phyloP scores from a whole-genome alignment of 192 early-diverging fungal species.

The Backusella luteola region DNA sequence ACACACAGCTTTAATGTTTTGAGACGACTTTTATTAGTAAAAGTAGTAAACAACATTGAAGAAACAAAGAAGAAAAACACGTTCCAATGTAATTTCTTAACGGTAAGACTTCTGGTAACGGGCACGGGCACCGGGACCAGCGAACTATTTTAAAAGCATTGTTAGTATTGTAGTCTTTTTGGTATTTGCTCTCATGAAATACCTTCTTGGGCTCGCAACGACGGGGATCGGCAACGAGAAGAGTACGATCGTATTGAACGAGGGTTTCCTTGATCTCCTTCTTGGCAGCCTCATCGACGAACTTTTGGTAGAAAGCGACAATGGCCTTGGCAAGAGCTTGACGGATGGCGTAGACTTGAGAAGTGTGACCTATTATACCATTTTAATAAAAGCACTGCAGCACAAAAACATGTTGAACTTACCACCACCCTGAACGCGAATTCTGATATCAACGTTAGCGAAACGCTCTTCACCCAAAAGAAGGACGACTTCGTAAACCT shows the following conservation, averaged over 20 bases:
- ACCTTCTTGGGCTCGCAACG: conserved; percentile 98
- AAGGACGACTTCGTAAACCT: conserved; percentile 98
- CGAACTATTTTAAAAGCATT: background rate
- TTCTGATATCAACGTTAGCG: conserved; percentile 93
- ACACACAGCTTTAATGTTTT: background rate
- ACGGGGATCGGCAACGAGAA: conserved; percentile 98
- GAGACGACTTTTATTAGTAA: background rate
- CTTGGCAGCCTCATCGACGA: conserved; percentile 99
- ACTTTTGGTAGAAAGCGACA: conserved; percentile 99
- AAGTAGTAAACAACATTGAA: background rate
- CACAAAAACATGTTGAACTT: background rate
- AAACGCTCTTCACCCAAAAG: conserved; percentile 97
- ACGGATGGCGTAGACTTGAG: conserved; percentile 97
- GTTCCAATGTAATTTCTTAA: conserved; percentile 1
- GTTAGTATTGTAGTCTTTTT: background rate
- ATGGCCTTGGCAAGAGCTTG: conserved; percentile 99
- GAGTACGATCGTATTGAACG: conserved; percentile 91
- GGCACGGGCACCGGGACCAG: background rate
- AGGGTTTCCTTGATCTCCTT: conserved; percentile 98
- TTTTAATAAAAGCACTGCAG: background rate
- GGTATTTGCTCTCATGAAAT: background rate
- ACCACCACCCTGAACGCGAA: conserved; percentile 95
- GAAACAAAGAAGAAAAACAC: background rate
- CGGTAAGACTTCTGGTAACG: conserved; percentile 1
- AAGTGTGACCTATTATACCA: conserved; percentile 64